These are phyloP conservation scores for Erodium maritimum DNA, from an alignment of 345 rosid genomes.

Conservation along the genomic window DNA sequence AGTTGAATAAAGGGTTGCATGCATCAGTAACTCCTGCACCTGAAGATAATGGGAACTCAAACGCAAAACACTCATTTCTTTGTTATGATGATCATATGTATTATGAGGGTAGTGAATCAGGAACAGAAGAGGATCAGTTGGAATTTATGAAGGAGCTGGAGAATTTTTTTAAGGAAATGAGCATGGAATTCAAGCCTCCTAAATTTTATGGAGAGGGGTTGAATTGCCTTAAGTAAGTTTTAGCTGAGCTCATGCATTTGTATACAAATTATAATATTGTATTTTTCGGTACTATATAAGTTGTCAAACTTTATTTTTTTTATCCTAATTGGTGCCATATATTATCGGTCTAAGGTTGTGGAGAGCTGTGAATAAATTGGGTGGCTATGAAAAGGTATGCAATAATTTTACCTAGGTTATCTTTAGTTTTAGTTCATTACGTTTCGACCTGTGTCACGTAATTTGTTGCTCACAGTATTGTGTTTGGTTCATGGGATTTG, in stretches of 20 bases:
- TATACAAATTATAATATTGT: background rate
- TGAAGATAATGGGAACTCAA: slow-evolving; percentile 23
- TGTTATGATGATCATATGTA: slow-evolving; percentile 18
- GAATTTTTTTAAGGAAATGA: slow-evolving; percentile 40
- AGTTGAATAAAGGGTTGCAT: slow-evolving; percentile 21
- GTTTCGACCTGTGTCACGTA: background rate
- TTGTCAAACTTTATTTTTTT: background rate
- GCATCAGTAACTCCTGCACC: slow-evolving; percentile 14
- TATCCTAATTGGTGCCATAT: slow-evolving; percentile 8
- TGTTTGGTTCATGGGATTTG: background rate
- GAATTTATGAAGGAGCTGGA: slow-evolving; percentile 50
- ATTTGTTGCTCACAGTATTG: background rate
- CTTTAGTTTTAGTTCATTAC: background rate
- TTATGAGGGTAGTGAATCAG: slow-evolving; percentile 48
- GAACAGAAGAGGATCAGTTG: slow-evolving; percentile 53
- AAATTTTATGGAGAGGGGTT: slow-evolving; percentile 60
- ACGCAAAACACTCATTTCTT: slow-evolving; percentile 30
- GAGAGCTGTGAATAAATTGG: slow-evolving; percentile 57
- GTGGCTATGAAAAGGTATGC: slow-evolving; percentile 66
- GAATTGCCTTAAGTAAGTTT: slow-evolving; percentile 59
- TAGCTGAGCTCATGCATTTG: background rate
- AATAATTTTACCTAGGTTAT: background rate
- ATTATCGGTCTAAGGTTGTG: slow-evolving; percentile 36
- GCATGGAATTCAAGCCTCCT: slow-evolving; percentile 61
- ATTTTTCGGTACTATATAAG: background rate